These are phyloP conservation scores for Botrytis fragariae DNA, from an alignment of 2,329 filamentous ascomycete species.

Conservation along the genomic window DNA sequence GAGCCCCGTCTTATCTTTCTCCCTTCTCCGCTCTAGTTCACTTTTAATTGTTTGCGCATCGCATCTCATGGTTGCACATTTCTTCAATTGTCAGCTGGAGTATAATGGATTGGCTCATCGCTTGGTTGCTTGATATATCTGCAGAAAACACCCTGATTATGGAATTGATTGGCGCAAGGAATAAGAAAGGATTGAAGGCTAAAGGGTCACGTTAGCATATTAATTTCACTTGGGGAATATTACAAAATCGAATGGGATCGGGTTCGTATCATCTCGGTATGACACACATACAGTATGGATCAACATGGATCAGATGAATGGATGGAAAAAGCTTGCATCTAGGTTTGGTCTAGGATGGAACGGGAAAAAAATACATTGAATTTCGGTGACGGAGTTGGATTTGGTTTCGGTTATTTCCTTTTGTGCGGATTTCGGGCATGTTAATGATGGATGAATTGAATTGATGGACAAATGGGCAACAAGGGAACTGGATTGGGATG, in stretches of 20 bases:
- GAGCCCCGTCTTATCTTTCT: neutral
- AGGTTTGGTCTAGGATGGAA: conserved; percentile 14
- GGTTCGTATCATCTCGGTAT: neutral
- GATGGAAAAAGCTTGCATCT: conserved; percentile 14
- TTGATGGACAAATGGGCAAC: conserved; percentile 8
- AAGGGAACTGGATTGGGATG: neutral
- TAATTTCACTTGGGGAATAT: conserved; percentile 9
- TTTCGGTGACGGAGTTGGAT: conserved; percentile 9
- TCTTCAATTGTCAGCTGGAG: conserved; percentile 6
- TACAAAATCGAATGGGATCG: conserved; percentile 11
- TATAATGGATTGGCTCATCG: conserved; percentile 13
- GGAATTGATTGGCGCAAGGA: conserved; percentile 16
- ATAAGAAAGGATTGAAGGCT: conserved; percentile 7
- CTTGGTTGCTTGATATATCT: conserved; percentile 1
- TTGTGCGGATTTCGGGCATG: neutral
- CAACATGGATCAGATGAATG: neutral
- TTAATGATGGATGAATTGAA: conserved; percentile 12
- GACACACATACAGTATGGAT: neutral
- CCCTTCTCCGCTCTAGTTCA: neutral
- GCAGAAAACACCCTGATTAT: neutral
- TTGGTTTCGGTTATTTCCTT: neutral
- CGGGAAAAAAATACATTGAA: neutral
- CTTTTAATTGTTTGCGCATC: neutral
- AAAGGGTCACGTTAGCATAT: neutral
- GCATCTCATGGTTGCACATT: neutral